Percentiles rank a stretch among this genome's conserved stretches.
Conservation (phyloP, 2,329 filamentous ascomycete species). For the Dendryphion nanum region DNA sequence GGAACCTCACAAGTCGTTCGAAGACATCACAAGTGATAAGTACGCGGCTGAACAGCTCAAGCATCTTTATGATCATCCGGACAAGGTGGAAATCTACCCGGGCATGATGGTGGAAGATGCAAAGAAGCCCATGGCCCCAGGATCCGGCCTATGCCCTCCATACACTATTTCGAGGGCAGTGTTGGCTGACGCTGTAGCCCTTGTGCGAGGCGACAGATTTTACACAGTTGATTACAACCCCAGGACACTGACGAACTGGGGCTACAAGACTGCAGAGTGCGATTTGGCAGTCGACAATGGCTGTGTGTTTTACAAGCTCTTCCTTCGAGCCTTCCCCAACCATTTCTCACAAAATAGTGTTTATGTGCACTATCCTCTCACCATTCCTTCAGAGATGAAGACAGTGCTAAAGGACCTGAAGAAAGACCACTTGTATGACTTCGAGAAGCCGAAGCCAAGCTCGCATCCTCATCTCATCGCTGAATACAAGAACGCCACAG, state of each 20-base stretch:
- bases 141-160: slow-evolving; percentile 71
- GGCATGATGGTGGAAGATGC: slow-evolving; percentile 74
- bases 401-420: slow-evolving; percentile 68
- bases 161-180: slow-evolving; percentile 77
- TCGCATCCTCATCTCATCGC: slow-evolving; percentile 54
- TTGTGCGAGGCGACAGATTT: slow-evolving; percentile 75
- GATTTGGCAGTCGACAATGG: slow-evolving; percentile 76
- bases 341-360: slow-evolving; percentile 76
- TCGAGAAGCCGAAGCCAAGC: slow-evolving; percentile 57
- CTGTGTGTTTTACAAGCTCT: slow-evolving; percentile 81
- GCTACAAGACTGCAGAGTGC: slow-evolving; percentile 71
- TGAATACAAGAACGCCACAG: slow-evolving; percentile 60
- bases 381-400: slow-evolving; percentile 69
- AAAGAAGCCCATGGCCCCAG: slow-evolving; percentile 66
- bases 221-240: slow-evolving; percentile 74
- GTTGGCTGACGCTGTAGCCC: slow-evolving; percentile 73
- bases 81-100: slow-evolving; percentile 78
- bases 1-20: slow-evolving; percentile 72
- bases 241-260: slow-evolving; percentile 78
- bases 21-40: slow-evolving; percentile 79
- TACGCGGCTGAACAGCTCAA: slow-evolving; percentile 63
- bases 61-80: slow-evolving; percentile 67
- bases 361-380: slow-evolving; percentile 77
- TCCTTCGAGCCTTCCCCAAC: slow-evolving; percentile 74
- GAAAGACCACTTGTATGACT: slow-evolving; percentile 68